Conservation (phyloP, 805 yeast genomes). For the Candida ficus region DNA sequence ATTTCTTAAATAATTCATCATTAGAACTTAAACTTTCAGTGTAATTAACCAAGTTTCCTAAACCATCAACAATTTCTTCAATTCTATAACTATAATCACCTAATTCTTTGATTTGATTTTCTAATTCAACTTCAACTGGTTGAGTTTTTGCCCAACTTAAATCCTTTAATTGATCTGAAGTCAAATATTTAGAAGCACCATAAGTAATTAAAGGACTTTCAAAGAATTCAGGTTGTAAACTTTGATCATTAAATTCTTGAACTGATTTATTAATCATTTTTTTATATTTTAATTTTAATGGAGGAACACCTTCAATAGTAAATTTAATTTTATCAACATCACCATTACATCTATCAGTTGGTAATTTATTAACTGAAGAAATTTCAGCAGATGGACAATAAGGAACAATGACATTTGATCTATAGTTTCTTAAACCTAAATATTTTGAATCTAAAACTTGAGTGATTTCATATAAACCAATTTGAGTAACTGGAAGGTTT, state of each 20-base stretch:
- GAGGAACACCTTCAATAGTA: conserved; percentile 70
- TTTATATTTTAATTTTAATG: conserved; percentile 55
- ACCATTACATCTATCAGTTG: conserved; percentile 57
- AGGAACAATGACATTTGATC: conserved; percentile 61
- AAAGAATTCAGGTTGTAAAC: conserved; percentile 46
- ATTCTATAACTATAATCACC: conserved; percentile 57
- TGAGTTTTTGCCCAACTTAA: conserved; percentile 38
- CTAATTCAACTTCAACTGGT: conserved; percentile 39
- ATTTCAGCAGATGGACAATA: conserved; percentile 73
- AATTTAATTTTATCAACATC: conserved; percentile 48
- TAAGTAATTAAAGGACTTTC: conserved; percentile 43
- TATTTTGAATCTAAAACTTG: conserved; percentile 65
- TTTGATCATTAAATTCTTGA: conserved; percentile 35
- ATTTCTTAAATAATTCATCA: conserved; percentile 24
- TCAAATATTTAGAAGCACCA: conserved; percentile 23
- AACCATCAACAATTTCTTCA: conserved; percentile 57
- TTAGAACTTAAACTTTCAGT: conserved; percentile 26
- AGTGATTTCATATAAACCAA: conserved; percentile 74
- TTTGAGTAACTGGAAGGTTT: conserved; percentile 56
- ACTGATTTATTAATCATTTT: conserved; percentile 36
- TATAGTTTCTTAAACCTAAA: conserved; percentile 53
- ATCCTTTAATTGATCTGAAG: conserved; percentile 32
- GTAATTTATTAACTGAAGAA: conserved; percentile 27
- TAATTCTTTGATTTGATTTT: conserved; percentile 33
- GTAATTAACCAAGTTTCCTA: conserved; percentile 53